These are phyloP conservation scores for Rheum nobile DNA, from an alignment of 148 eudicot genomes.

Conservation along the genomic window DNA sequence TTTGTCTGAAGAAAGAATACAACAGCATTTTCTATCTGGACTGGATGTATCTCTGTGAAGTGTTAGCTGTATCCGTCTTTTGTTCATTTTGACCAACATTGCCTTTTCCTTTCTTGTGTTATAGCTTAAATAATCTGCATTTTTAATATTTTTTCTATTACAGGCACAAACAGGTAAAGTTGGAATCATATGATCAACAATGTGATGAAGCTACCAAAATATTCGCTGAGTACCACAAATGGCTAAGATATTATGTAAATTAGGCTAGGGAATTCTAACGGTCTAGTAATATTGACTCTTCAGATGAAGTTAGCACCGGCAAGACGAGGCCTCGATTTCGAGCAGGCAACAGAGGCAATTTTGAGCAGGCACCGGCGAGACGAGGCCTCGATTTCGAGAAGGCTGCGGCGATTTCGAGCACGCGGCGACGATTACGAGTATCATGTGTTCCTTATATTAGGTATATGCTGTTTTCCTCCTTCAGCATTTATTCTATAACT, in stretches of 20 bases:
- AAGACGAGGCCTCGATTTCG: too few relatives aligned
- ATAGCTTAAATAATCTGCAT: slow-evolving; percentile 5
- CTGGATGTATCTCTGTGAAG: neutral
- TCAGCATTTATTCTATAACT: neutral
- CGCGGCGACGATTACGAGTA: too few relatives aligned
- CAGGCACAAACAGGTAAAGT: slow-evolving; percentile 95
- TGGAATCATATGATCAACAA: slow-evolving; percentile 90
- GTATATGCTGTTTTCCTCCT: too few relatives aligned
- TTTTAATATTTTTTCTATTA: slow-evolving; percentile 15
- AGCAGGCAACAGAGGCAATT: too few relatives aligned
- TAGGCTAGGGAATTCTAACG: slow-evolving; percentile 77
- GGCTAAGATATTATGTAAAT: slow-evolving; percentile 60
- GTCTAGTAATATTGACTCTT: slow-evolving; percentile 38
- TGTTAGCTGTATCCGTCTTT: too few relatives aligned
- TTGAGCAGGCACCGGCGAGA: too few relatives aligned
- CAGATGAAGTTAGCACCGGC: slow-evolving; percentile 49
- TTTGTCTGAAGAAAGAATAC: neutral
- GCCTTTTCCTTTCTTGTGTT: neutral
- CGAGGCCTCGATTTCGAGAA: too few relatives aligned
- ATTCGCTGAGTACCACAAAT: slow-evolving; percentile 94
- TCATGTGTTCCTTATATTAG: too few relatives aligned
- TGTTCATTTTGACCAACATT: neutral
- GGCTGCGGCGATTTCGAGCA: too few relatives aligned
- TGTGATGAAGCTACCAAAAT: slow-evolving; percentile 95
- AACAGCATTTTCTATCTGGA: neutral